A percentile compares a stretch with the other conserved stretches of the same genome.
These are phyloP conservation scores for Botryotinia calthae DNA, from an alignment of 2,329 filamentous ascomycete genomes.

Conservation along the genomic window DNA sequence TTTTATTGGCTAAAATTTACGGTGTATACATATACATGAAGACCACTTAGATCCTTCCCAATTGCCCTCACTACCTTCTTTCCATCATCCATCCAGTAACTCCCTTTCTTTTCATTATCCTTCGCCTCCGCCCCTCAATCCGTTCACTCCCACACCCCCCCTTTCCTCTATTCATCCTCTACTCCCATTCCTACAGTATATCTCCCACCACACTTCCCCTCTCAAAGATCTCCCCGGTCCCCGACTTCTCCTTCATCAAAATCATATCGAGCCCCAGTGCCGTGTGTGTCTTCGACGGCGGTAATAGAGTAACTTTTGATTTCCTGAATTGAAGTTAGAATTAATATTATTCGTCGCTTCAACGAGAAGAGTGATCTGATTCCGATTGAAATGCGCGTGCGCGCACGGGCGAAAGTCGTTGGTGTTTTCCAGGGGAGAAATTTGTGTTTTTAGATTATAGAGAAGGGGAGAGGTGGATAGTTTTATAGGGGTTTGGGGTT, in stretches of 20 bases:
- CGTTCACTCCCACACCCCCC: background rate
- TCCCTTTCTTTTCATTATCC: too few species aligned
- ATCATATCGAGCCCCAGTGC: background rate
- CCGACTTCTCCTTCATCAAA: background rate
- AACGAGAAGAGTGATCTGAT: background rate
- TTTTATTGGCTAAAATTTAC: background rate
- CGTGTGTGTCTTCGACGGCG: background rate
- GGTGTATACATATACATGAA: background rate
- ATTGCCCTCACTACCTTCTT: too few species aligned
- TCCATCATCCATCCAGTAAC: too few species aligned
- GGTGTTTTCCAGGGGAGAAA: background rate
- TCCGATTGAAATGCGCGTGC: background rate
- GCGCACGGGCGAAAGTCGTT: background rate
- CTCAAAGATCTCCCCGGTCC: background rate
- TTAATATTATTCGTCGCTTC: background rate
- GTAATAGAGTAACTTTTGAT: too few species aligned
- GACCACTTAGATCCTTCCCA: background rate
- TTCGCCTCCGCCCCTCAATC: too few species aligned
- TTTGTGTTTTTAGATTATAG: background rate
- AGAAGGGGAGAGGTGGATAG: too few species aligned
- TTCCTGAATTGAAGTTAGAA: too few species aligned
- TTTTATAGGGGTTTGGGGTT: too few species aligned
- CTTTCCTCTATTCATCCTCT: background rate
- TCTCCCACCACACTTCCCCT: too few species aligned
- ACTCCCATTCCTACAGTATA: too few species aligned